phyloP scores from a whole-genome alignment of 371 early-diverging fungal species.

The Syncephalis plumigaleata region DNA sequence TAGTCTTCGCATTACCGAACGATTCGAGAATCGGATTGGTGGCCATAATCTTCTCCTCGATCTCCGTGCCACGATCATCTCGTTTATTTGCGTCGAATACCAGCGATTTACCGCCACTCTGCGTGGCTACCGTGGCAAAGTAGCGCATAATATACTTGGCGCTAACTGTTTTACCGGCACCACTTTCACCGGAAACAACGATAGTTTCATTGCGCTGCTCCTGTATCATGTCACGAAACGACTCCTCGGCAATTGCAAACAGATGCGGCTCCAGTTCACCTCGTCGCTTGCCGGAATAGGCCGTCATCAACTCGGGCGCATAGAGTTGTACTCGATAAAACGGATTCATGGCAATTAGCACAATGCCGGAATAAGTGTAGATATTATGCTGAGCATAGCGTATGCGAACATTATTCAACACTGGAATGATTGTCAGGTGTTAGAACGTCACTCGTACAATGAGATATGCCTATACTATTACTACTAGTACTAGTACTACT shows the following conservation, averaged over 20 bases:
- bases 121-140: slow-evolving; percentile 71
- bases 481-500: too few species aligned
- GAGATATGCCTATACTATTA: too few species aligned
- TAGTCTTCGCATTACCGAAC: slow-evolving; percentile 99
- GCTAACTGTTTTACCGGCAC: slow-evolving; percentile 91
- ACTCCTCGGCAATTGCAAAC: slow-evolving; percentile 96
- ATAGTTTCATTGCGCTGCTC: slow-evolving; percentile 92
- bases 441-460: too few species aligned
- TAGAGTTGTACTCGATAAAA: slow-evolving; percentile 81
- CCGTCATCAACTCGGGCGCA: slow-evolving; percentile 70
- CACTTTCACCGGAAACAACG: slow-evolving; percentile 71
- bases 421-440: too few species aligned
- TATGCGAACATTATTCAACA: slow-evolving; percentile 74
- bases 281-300: slow-evolving; percentile 81
- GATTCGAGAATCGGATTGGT: slow-evolving; percentile 99
- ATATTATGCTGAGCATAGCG: slow-evolving; percentile 80
- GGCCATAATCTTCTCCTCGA: slow-evolving; percentile 26
- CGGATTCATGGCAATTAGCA: slow-evolving; percentile 96
- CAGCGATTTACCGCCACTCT: too few species aligned
- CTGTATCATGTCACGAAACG: slow-evolving; percentile 86
- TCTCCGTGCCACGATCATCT: too few species aligned
- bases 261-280: slow-evolving; percentile 97
- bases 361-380: slow-evolving; percentile 98
- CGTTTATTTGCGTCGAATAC: slow-evolving; percentile 59
- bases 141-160: slow-evolving; percentile 96